Evolutionary conservation across 2,329 filamentous ascomycete genomes (phyloP).

Genomic region (Aspergillus sp.): DNA sequence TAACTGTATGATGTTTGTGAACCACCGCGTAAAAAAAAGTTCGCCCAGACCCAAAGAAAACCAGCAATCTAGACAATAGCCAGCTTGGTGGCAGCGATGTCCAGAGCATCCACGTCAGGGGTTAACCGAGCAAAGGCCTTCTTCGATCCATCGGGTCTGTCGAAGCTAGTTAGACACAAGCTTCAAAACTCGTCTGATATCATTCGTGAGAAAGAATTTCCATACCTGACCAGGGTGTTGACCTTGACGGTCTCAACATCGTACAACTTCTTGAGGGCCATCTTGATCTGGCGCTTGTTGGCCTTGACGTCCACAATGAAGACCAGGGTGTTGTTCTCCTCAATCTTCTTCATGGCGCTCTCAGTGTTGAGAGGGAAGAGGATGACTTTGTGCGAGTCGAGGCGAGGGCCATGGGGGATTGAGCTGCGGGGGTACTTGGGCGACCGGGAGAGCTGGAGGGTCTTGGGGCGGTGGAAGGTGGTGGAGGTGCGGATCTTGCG

Average conservation of each 20-base stretch:
- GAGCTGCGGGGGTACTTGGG: constrained; percentile 98
- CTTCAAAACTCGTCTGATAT: background rate
- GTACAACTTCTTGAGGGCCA: constrained; percentile 97
- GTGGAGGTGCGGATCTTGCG: constrained; percentile 89
- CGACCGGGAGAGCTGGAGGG: constrained; percentile 79
- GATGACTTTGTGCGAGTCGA: constrained; percentile 97
- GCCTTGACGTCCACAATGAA: constrained; percentile 97
- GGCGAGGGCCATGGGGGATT: constrained; percentile 79
- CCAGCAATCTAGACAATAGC: constrained; percentile 75
- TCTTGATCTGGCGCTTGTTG: constrained; percentile 99
- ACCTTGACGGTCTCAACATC: constrained; percentile 98
- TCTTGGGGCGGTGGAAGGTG: constrained; percentile 98
- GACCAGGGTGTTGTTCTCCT: constrained; percentile 99
- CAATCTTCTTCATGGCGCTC: constrained; percentile 99
- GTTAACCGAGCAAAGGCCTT: constrained; percentile 98
- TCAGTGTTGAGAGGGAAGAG: constrained; percentile 99
- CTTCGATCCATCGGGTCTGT: constrained; percentile 90
- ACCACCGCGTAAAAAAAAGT: constrained; percentile 36
- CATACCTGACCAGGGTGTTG: constrained; percentile 95
- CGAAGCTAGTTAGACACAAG: constrained; percentile 8
- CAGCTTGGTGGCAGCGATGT: constrained; percentile 99
- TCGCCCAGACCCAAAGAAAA: constrained; percentile 44
- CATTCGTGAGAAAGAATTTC: constrained; percentile 4
- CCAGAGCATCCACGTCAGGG: constrained; percentile 93
- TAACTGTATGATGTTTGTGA: constrained; percentile 33